These are phyloP conservation scores for Trichoderma afroharzianum DNA, from an alignment of 2,329 filamentous ascomycete species.

Conservation along the genomic window DNA sequence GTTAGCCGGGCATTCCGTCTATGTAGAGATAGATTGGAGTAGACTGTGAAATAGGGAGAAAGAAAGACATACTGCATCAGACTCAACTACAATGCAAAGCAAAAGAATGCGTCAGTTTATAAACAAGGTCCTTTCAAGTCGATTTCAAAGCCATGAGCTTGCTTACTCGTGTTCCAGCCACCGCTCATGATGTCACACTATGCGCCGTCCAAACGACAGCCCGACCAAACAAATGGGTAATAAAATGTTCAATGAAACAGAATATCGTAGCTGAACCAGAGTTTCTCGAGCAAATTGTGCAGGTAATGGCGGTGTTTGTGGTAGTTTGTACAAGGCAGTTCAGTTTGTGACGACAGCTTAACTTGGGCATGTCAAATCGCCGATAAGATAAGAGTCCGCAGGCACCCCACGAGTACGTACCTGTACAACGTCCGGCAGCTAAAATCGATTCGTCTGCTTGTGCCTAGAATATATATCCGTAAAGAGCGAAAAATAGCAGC, in stretches of 20 bases:
- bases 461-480: background rate
- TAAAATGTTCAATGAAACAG: background rate
- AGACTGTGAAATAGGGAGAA: background rate
- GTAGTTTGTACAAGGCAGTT: background rate
- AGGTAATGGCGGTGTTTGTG: background rate
- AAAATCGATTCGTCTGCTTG: background rate
- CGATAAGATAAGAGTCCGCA: constrained; percentile 17
- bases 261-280: background rate
- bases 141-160: constrained; percentile 19
- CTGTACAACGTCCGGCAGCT: background rate
- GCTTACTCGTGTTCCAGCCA: constrained; percentile 85
- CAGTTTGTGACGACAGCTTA: background rate
- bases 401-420: constrained; percentile 6
- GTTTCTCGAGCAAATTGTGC: background rate
- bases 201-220: background rate
- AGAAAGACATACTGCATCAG: constrained; percentile 71
- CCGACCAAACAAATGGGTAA: background rate
- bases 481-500: no score
- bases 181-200: constrained; percentile 55
- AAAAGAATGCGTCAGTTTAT: background rate
- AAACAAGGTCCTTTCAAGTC: background rate
- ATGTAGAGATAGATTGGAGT: background rate
- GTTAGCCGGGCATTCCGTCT: background rate
- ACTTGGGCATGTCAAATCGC: background rate
- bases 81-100: constrained; percentile 61